phyloP scores from a whole-genome alignment of 2,329 filamentous ascomycete species.

The Penicillium sp. region DNA sequence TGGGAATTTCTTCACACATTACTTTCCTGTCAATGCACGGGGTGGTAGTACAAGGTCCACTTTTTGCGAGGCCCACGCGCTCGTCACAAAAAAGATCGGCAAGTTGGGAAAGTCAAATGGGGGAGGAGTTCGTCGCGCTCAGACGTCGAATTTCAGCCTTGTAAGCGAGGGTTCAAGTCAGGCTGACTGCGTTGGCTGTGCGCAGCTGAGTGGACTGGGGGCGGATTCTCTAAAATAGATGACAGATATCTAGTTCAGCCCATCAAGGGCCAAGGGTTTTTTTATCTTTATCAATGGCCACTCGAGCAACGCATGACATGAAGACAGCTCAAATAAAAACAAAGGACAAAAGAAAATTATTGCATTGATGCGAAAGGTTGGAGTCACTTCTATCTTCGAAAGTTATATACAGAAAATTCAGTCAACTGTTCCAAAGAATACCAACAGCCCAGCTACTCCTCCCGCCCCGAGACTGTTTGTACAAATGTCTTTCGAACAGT shows the following conservation, averaged over 20 bases:
- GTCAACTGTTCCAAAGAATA: not conserved
- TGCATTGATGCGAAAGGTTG: not conserved
- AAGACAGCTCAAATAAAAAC: not conserved
- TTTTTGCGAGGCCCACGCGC: not conserved
- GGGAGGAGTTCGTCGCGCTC: not conserved
- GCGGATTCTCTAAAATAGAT: not conserved
- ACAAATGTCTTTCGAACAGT: slow-evolving; percentile 17
- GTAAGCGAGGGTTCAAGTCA: not conserved
- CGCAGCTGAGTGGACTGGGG: not conserved
- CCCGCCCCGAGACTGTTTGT: slow-evolving; percentile 7
- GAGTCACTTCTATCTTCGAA: not conserved
- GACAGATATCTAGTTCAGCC: not conserved
- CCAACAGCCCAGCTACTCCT: not conserved
- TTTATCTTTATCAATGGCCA: not conserved
- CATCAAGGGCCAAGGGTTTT: not conserved
- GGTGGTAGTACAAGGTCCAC: not conserved
- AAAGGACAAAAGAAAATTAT: not conserved
- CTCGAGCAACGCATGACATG: not conserved
- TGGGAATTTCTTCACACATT: not conserved
- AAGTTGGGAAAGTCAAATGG: not conserved
- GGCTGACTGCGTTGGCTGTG: slow-evolving; percentile 2
- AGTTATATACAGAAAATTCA: not conserved
- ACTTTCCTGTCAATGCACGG: not conserved
- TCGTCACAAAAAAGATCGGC: not conserved
- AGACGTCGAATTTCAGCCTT: not conserved